phyloP scores from a whole-genome alignment of 768 basidiomycete species.

The Trametopsis cervina region DNA sequence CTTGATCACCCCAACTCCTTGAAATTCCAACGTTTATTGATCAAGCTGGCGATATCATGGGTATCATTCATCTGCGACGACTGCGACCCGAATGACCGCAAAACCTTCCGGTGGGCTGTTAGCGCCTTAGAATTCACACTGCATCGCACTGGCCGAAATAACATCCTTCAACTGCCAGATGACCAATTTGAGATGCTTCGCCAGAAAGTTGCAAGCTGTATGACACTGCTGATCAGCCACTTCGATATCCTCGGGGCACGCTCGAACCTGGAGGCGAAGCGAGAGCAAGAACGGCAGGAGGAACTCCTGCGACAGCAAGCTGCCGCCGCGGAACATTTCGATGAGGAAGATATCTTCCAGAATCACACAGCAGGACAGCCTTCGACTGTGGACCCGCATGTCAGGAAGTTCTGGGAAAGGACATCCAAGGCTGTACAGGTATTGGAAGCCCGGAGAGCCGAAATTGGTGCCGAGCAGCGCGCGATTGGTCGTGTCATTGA shows the following conservation, averaged over 20 bases:
- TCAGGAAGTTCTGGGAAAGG: slow-evolving; percentile 75
- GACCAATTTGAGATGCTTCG: slow-evolving; percentile 88
- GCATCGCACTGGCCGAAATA: slow-evolving; percentile 79
- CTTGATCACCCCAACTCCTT: slow-evolving; percentile 68
- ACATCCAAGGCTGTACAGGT: slow-evolving; percentile 49
- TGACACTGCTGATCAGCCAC: slow-evolving; percentile 94
- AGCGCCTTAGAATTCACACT: slow-evolving; percentile 91
- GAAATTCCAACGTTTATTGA: slow-evolving; percentile 78
- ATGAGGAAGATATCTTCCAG: slow-evolving; percentile 44
- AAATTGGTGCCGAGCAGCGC: slow-evolving; percentile 61
- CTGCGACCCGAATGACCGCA: slow-evolving; percentile 91
- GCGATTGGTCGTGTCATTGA: slow-evolving; percentile 89
- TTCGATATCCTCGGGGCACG: slow-evolving; percentile 97
- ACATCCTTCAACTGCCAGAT: slow-evolving; percentile 81
- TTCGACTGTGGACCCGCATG: slow-evolving; percentile 48
- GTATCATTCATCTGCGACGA: slow-evolving; percentile 98
- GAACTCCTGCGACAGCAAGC: slow-evolving; percentile 51
- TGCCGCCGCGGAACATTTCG: slow-evolving; percentile 33
- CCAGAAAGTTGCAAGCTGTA: slow-evolving; percentile 90
- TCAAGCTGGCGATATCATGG: slow-evolving; percentile 93
- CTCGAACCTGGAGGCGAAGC: slow-evolving; percentile 79
- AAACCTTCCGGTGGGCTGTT: slow-evolving; percentile 98
- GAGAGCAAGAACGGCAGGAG: slow-evolving; percentile 83
- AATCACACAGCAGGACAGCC: slow-evolving; percentile 21
- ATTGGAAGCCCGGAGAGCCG: slow-evolving; percentile 60